These are phyloP conservation scores for Diospyros lotus DNA, from an alignment of 148 eudicot species.

Conservation along the genomic window DNA sequence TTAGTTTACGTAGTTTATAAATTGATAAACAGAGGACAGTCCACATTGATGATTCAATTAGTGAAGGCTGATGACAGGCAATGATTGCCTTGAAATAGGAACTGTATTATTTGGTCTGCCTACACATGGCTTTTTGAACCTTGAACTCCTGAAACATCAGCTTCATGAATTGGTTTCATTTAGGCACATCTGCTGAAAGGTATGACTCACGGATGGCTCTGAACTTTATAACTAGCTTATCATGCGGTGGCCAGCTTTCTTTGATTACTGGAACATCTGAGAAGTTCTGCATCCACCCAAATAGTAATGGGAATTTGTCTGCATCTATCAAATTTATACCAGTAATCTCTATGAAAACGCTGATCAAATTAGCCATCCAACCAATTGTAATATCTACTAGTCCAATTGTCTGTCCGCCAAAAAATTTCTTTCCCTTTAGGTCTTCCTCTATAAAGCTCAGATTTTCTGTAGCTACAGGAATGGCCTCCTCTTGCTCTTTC, in stretches of 20 bases:
- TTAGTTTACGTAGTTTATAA: neutral
- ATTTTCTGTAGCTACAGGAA: conserved; percentile 8
- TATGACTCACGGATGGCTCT: neutral
- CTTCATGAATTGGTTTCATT: neutral
- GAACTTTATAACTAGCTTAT: conserved; percentile 12
- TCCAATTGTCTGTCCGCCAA: conserved; percentile 19
- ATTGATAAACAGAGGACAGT: neutral
- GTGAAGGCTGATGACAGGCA: neutral
- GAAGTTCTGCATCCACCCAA: conserved; percentile 11
- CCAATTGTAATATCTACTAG: conserved; percentile 15
- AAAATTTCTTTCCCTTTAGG: conserved; percentile 15
- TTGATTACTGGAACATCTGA: conserved; percentile 15
- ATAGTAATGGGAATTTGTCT: conserved; percentile 15
- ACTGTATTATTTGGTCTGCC: neutral
- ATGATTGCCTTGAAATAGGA: neutral
- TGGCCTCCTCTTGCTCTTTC: conserved; percentile 19
- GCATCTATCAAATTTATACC: conserved; percentile 7
- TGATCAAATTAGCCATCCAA: conserved; percentile 14
- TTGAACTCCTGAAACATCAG: neutral
- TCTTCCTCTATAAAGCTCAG: conserved; percentile 12
- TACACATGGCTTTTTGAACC: neutral
- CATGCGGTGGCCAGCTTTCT: conserved; percentile 22
- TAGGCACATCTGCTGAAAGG: neutral
- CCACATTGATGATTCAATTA: neutral
- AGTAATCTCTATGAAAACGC: conserved; percentile 7